Evolutionary conservation across 106 monocot genomes (phyloP), one percentile per base, ranked within the genome.

Genomic region (Alisma plantagoaquatica): DNA sequence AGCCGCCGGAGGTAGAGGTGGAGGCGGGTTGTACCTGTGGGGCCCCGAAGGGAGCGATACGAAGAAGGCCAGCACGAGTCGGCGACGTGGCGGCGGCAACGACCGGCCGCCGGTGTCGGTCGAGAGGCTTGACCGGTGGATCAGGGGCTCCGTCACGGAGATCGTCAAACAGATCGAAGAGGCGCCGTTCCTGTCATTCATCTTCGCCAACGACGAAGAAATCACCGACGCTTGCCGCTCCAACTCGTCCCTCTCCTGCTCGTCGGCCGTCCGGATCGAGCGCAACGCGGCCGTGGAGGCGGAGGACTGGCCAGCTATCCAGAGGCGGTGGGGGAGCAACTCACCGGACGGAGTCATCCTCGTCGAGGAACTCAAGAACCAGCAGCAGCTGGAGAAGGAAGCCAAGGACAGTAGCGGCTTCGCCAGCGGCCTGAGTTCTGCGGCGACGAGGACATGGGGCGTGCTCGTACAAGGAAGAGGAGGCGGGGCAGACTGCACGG

Each of bases 391-490:
- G 46, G 18, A 9, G 38, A 11, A 4, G 10, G 11, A 3, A 54
- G 61, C n/a, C n/a, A 2, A 53, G 23, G 1, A 19, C 7, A 14
- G 46, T 7, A 0, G 43, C 17, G 16, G 64, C 11, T 15, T 17
- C 6, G 41, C 23, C 14, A 2, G 19, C 8, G 10, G 15, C 12
- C 0, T 0, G 9, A 51, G 22, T 16, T 30, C 21, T 8, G 10
- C 45, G 22, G 16, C 10, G 1, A 24, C 16, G 16, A 73, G 55
- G 68, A 70, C 63, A 38, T 86, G 78, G 81, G 92, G 92, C 0
- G 19, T 92, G 26, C 59, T 82, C 4, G 70, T 82, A 7, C 92
- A 92, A 42, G 86, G 81, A n/a, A 35, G 76, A 42, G 86, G 81
- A n/a, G 41, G 76, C 23, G 79, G 86, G 26, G 53, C 60, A 58